Conservation (phyloP, 805 yeast species). For the Millerozyma miso region DNA sequence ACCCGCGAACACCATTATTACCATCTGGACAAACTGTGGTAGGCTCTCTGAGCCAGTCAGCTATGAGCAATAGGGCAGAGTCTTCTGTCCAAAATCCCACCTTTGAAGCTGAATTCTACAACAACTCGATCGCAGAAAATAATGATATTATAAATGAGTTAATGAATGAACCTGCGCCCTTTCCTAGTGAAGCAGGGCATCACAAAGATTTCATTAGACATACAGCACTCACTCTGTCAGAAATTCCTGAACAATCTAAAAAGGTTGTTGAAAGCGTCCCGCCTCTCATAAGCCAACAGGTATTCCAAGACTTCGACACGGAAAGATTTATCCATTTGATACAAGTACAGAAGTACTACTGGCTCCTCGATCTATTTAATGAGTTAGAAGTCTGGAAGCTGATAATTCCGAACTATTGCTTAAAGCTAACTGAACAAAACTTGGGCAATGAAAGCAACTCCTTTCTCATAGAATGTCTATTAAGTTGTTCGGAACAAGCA, state of each 20-base stretch:
- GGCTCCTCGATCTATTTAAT: conserved; percentile 39
- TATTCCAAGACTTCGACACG: conserved; percentile 13
- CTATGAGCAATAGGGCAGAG: neutral
- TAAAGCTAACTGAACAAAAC: conserved; percentile 9
- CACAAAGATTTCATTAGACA: neutral
- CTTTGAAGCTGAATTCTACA: conserved; percentile 2
- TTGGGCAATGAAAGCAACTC: conserved; percentile 8
- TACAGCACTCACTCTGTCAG: neutral
- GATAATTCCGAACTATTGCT: conserved; percentile 30
- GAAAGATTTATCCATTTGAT: conserved; percentile 19
- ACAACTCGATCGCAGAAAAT: conserved; percentile 17
- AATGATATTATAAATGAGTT: conserved; percentile 22
- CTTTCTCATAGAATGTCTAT: conserved; percentile 26
- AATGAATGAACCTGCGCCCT: conserved; percentile 13
- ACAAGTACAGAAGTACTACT: conserved; percentile 32
- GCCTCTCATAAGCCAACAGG: conserved; percentile 2
- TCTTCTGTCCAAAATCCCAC: neutral
- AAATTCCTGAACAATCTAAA: neutral
- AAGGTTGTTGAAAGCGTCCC: neutral
- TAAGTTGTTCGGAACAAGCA: conserved; percentile 23
- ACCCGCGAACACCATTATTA: neutral
- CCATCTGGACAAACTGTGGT: neutral
- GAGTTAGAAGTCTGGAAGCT: conserved; percentile 36
- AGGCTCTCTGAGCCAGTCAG: neutral
- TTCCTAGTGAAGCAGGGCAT: neutral